Conservation (phyloP, 139 green algal species). For the Chlorella vulgaris region DNA sequence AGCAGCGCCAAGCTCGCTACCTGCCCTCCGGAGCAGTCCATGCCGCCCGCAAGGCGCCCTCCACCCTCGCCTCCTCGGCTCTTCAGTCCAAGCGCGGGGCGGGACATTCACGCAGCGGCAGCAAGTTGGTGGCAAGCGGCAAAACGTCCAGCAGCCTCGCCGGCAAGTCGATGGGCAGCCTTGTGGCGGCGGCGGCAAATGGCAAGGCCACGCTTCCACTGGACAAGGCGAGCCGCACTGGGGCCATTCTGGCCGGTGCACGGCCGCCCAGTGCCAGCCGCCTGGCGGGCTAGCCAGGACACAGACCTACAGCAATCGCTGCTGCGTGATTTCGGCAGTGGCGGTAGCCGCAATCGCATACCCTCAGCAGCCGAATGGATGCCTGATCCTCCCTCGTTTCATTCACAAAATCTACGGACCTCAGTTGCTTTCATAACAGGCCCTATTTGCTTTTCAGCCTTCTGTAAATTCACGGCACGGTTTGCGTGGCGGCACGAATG, state of each 20-base stretch:
- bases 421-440: too few species aligned
- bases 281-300: neutral
- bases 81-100: neutral
- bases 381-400: too few species aligned
- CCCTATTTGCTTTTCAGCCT: too few species aligned
- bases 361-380: too few species aligned
- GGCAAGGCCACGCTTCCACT: conserved; percentile 17
- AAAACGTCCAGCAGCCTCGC: neutral
- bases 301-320: too few species aligned
- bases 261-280: conserved; percentile 12
- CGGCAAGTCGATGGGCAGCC: conserved; percentile 7
- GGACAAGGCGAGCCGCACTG: conserved; percentile 20
- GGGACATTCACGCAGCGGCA: neutral
- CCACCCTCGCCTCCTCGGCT: neutral
- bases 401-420: too few species aligned
- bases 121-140: neutral
- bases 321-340: too few species aligned
- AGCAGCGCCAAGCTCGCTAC: conserved; percentile 27
- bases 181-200: neutral
- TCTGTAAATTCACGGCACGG: too few species aligned
- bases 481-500: too few species aligned
- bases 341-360: too few species aligned
- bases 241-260: neutral
- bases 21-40: neutral
- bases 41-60: conserved; percentile 8